Base-by-base conservation (phyloP, 1,139 yeast species). In the Suhomyces bribrorum region DNA sequence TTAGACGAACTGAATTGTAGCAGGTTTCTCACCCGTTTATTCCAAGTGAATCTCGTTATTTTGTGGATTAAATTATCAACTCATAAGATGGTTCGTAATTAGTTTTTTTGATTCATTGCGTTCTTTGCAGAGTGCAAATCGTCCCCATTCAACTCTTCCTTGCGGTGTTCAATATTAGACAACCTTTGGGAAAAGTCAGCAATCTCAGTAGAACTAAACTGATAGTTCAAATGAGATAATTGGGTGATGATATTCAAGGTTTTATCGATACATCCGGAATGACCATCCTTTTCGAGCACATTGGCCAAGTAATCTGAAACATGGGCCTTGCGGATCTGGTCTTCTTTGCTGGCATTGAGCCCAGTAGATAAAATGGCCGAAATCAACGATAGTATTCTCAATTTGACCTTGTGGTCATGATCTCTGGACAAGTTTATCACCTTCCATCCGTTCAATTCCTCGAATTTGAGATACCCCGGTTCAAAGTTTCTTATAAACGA, bases 401-500 rank as follows among this genome's bases (percentile, higher is more conserved):
- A 61, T 41, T 74, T 69, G 28, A 75, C 52, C 52, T 78, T 81
- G 30, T 41, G 47, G 29, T 52, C 48, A 30, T 63, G 59, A 32
- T 49, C 40, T 20, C 44, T 36, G 45, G 47, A 36, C 12, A 48
- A 39, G 15, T 48, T 44, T 31, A 69, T 46, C 13, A 65, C 46
- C 2, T 68, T 62, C 85, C 95, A 83, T n/a, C 97, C 97, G 20
- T 75, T 60, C 7, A 63, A 52, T 28, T 67, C 59, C 31, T 69
- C 76, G 53, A 92, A 90, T 40, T 64, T 57, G 7, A 64, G 59
- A 47, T 79, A 81, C 1, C 81, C 84, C 0, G 63, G 66, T 22
- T 67, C 62, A 53, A 79, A 83, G 62, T 92, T 90, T 53, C 96
- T 77, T n/a, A 89, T 61, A 17, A 81, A 67, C 32, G 84, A 80